phyloP scores from a whole-genome alignment of 2,329 filamentous ascomycete species.

The Aspergillus sclerotialis region DNA sequence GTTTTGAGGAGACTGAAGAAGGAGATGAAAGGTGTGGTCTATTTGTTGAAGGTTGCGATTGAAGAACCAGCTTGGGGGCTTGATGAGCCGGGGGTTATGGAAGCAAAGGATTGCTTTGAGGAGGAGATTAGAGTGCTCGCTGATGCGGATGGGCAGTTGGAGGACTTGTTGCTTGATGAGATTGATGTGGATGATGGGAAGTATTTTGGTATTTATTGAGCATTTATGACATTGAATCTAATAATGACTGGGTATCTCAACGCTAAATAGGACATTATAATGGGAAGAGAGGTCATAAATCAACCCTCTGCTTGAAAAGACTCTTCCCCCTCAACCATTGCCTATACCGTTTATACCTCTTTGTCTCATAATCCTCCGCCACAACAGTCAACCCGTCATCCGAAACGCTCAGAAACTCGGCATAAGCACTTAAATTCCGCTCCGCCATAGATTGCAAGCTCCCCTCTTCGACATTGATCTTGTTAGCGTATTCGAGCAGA shows the following conservation, averaged over 20 bases:
- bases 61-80: slow-evolving; percentile 16
- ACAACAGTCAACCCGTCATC: slow-evolving; percentile 83
- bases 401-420: slow-evolving; percentile 66
- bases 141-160: slow-evolving; percentile 27
- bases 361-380: slow-evolving; percentile 80
- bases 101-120: slow-evolving; percentile 23
- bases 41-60: slow-evolving; percentile 24
- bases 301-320: slow-evolving; percentile 80
- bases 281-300: slow-evolving; percentile 23
- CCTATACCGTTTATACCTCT: slow-evolving; percentile 91
- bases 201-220: slow-evolving; percentile 8
- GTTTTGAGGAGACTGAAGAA: slow-evolving; percentile 16
- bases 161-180: slow-evolving; percentile 18
- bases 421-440: slow-evolving; percentile 66
- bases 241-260: slow-evolving; percentile 1
- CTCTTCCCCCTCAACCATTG: slow-evolving; percentile 95
- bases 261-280: background rate
- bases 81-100: slow-evolving; percentile 12
- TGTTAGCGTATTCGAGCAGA: slow-evolving; percentile 74
- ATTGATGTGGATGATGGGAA: slow-evolving; percentile 12
- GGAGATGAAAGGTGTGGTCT: slow-evolving; percentile 21
- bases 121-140: slow-evolving; percentile 28
- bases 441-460: slow-evolving; percentile 41
- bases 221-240: background rate
- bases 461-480: slow-evolving; percentile 55